Evolutionary conservation across 768 basidiomycete genomes (phyloP).

Genomic region (Lentinus tigrinus): DNA sequence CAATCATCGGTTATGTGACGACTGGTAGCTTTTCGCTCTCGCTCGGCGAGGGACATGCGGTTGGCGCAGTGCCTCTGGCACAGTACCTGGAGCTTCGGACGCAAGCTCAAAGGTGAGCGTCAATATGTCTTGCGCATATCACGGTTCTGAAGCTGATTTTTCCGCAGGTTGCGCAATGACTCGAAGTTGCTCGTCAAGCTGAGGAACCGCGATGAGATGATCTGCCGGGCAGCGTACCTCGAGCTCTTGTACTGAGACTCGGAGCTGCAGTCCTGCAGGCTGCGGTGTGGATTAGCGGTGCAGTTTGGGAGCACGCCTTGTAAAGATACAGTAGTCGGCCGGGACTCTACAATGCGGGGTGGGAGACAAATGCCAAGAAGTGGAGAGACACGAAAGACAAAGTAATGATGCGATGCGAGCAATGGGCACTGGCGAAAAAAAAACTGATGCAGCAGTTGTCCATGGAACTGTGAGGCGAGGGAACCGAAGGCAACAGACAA

Average conservation of each 20-base stretch:
- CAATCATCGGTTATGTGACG: conserved; percentile 79
- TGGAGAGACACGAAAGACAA: background rate
- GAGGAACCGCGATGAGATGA: conserved; percentile 56
- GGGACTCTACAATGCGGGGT: background rate
- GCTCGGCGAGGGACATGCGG: conserved; percentile 72
- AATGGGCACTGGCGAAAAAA: background rate
- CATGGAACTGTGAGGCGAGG: background rate
- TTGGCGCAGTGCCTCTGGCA: conserved; percentile 68
- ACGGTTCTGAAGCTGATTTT: background rate
- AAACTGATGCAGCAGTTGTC: background rate
- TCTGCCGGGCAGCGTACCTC: conserved; percentile 51
- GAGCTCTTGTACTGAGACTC: conserved; percentile 31
- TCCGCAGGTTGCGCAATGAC: conserved; percentile 12
- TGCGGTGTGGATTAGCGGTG: background rate
- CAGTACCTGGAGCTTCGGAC: conserved; percentile 50
- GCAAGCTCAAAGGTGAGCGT: conserved; percentile 42
- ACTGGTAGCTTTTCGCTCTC: conserved; percentile 82
- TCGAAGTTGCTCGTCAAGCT: conserved; percentile 54
- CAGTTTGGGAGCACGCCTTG: background rate
- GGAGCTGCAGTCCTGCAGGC: no score
- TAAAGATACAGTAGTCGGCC: background rate
- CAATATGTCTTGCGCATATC: background rate
- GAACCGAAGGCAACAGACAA: background rate
- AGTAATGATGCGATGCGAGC: background rate
- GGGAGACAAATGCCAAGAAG: background rate